phyloP scores from a whole-genome alignment of 768 basidiomycete species.

The Hericium erinaceus region DNA sequence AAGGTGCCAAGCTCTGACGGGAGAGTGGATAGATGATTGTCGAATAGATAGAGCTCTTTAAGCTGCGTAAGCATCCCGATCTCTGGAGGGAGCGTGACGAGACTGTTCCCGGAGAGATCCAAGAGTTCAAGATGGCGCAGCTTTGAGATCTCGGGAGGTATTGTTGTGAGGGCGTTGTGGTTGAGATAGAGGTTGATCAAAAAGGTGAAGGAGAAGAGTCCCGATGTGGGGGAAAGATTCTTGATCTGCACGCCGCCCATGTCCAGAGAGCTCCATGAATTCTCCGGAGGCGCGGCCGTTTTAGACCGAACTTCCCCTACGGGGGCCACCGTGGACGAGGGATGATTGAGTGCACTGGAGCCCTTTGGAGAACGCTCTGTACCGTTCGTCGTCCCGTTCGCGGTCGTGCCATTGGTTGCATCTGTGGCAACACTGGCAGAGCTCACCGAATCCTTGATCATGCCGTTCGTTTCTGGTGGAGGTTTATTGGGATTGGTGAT shows the following conservation, averaged over 20 bases:
- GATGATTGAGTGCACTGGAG: slow-evolving; percentile 39
- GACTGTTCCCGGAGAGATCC: slow-evolving; percentile 85
- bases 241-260: slow-evolving; percentile 95
- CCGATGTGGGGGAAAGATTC: slow-evolving; percentile 70
- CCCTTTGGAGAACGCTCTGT: slow-evolving; percentile 28
- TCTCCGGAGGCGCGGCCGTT: slow-evolving; percentile 60
- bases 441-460: slow-evolving; percentile 20
- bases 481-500: slow-evolving; percentile 84
- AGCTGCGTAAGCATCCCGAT: slow-evolving; percentile 84
- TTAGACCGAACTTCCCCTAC: slow-evolving; percentile 33
- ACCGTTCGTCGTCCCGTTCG: slow-evolving; percentile 17
- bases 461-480: slow-evolving; percentile 27
- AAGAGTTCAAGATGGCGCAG: slow-evolving; percentile 82
- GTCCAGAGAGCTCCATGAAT: slow-evolving; percentile 85
- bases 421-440: background rate
- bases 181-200: slow-evolving; percentile 93
- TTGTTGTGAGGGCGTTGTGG: slow-evolving; percentile 72
- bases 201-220: slow-evolving; percentile 82
- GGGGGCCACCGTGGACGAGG: slow-evolving; percentile 71
- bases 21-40: slow-evolving; percentile 83
- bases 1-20: slow-evolving; percentile 85
- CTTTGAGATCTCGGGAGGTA: slow-evolving; percentile 78
- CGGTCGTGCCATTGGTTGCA: slow-evolving; percentile 5
- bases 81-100: slow-evolving; percentile 72
- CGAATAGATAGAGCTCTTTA: slow-evolving; percentile 91